These are phyloP conservation scores for Graphilbum fragrans DNA, from an alignment of 2,329 filamentous ascomycete genomes.

Conservation along the genomic window DNA sequence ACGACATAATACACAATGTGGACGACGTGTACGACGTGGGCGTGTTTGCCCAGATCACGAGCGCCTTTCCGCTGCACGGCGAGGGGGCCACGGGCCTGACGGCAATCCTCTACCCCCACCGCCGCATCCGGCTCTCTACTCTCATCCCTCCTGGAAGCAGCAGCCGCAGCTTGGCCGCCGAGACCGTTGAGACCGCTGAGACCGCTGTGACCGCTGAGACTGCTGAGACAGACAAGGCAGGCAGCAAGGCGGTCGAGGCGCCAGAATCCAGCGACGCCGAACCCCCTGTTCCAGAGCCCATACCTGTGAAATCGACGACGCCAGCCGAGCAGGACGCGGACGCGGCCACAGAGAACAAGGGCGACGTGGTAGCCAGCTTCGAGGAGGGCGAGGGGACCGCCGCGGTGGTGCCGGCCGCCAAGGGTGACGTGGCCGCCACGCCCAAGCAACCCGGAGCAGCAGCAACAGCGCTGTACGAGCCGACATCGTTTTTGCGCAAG, in stretches of 20 bases:
- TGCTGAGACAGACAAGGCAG: neutral
- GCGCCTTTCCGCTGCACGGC: slow-evolving; percentile 81
- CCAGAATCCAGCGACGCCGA: neutral
- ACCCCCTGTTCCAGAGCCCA: slow-evolving; percentile 39
- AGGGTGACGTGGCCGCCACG: slow-evolving; percentile 25
- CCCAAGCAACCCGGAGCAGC: neutral
- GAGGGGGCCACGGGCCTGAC: slow-evolving; percentile 77
- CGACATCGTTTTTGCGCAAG: slow-evolving; percentile 81
- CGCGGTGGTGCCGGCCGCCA: slow-evolving; percentile 52
- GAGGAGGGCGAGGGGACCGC: slow-evolving; percentile 50
- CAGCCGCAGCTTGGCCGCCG: neutral
- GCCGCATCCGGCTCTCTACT: slow-evolving; percentile 80
- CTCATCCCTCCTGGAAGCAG: slow-evolving; percentile 56
- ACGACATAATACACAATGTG: slow-evolving; percentile 80
- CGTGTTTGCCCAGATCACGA: slow-evolving; percentile 96
- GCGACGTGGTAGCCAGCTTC: slow-evolving; percentile 93
- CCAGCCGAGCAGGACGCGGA: slow-evolving; percentile 22
- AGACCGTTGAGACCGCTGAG: slow-evolving; percentile 33
- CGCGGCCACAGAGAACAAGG: slow-evolving; percentile 54
- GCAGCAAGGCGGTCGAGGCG: neutral
- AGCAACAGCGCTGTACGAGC: slow-evolving; percentile 48
- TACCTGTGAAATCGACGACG: slow-evolving; percentile 36
- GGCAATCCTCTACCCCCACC: slow-evolving; percentile 89
- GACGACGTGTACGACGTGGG: slow-evolving; percentile 93
- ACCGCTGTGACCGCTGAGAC: slow-evolving; percentile 27